These are phyloP conservation scores for Saccharum officinarum DNA, from an alignment of 176 grass and related monocot species.

Conservation along the genomic window DNA sequence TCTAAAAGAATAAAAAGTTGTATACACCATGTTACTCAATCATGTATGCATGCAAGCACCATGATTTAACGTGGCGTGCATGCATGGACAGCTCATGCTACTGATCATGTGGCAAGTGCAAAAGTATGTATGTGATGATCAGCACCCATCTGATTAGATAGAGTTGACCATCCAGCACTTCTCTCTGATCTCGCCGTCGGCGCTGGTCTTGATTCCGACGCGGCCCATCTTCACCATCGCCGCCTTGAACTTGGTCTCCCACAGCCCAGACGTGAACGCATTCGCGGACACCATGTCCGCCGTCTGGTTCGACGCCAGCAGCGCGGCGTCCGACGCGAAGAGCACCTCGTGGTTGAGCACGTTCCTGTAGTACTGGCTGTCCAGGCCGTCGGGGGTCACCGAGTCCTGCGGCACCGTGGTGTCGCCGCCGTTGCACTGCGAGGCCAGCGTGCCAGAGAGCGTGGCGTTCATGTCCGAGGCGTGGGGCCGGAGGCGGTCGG, in stretches of 20 bases:
- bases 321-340: conserved; percentile 47
- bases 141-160: not conserved
- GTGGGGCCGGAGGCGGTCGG: conserved; percentile 21
- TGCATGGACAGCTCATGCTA: not conserved
- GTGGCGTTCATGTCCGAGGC: conserved; percentile 28
- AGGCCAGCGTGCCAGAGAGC: conserved; percentile 8
- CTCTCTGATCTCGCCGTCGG: conserved; percentile 44
- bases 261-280: not conserved
- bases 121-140: too few relatives aligned
- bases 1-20: not conserved
- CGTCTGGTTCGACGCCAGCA: conserved; percentile 17
- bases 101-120: not conserved
- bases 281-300: not conserved
- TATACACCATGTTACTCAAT: not conserved
- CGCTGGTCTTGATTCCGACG: conserved; percentile 4
- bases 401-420: conserved; percentile 27
- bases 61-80: not conserved
- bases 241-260: conserved; percentile 34
- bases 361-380: conserved; percentile 55
- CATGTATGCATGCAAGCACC: not conserved
- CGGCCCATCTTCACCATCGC: conserved; percentile 49
- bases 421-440: conserved; percentile 15
- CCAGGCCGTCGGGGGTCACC: conserved; percentile 28
- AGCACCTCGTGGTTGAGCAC: conserved; percentile 21
- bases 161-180: conserved; percentile 36